phyloP scores from a whole-genome alignment of 768 basidiomycete species.

The Mycena vulgaris region DNA sequence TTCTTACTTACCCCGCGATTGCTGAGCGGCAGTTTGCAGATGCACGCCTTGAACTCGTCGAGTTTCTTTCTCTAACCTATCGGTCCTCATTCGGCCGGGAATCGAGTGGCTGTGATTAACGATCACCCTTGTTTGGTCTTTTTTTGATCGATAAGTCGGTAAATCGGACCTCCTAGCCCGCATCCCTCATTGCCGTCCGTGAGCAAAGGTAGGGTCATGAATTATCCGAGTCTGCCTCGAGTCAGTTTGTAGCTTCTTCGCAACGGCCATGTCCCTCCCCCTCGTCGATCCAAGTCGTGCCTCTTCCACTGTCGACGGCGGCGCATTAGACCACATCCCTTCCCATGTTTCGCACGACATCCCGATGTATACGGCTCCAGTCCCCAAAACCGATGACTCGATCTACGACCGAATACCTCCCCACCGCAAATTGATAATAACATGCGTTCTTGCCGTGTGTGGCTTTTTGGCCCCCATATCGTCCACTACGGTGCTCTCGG shows the following conservation, averaged over 20 bases:
- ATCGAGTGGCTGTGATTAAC: background rate
- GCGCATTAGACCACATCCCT: constrained; percentile 21
- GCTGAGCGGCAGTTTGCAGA: too few species aligned
- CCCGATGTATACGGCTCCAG: constrained; percentile 4
- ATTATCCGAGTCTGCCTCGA: constrained; percentile 1
- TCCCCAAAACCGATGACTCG: constrained; percentile 30
- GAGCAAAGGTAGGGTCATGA: background rate
- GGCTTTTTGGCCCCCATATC: constrained; percentile 37
- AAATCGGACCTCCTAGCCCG: background rate
- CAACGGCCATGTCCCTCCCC: constrained; percentile 27
- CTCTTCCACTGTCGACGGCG: background rate
- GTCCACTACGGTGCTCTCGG: constrained; percentile 36
- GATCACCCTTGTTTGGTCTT: background rate
- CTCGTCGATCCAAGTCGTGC: background rate
- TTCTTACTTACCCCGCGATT: too few species aligned
- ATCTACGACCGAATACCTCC: constrained; percentile 36
- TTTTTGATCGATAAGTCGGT: background rate
- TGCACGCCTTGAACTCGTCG: too few species aligned
- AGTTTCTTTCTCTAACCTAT: too few species aligned
- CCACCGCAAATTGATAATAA: constrained; percentile 32
- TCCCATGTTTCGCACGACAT: constrained; percentile 33
- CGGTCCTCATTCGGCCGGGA: background rate
- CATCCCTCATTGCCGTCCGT: background rate
- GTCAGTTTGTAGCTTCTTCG: constrained; percentile 8
- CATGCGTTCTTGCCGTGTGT: constrained; percentile 31